These are phyloP conservation scores for Yamagishiella unicocca DNA, from an alignment of 139 green algal species.

Conservation along the genomic window DNA sequence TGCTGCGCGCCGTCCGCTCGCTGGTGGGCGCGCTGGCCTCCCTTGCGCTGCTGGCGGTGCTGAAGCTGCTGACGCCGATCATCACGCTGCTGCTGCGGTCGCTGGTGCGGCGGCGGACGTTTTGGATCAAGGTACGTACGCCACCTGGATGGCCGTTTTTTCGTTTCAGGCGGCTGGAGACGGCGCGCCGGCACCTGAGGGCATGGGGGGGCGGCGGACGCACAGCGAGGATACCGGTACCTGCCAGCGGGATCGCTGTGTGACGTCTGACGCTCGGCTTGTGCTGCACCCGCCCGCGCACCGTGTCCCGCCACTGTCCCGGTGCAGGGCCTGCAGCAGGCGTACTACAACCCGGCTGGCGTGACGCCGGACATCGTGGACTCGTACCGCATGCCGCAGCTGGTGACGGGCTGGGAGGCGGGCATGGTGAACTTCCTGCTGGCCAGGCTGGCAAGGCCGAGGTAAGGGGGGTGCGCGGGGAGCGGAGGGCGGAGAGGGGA, in stretches of 20 bases:
- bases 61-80: slow-evolving; percentile 57
- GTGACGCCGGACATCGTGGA: slow-evolving; percentile 71
- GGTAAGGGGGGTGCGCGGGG: too few species aligned
- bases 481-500: too few species aligned
- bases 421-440: slow-evolving; percentile 66
- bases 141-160: too few species aligned
- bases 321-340: slow-evolving; percentile 52
- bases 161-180: too few species aligned
- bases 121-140: slow-evolving; percentile 71
- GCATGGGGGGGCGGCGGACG: too few species aligned
- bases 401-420: slow-evolving; percentile 83
- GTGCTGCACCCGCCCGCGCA: not conserved
- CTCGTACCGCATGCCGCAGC: slow-evolving; percentile 79
- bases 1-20: slow-evolving; percentile 15
- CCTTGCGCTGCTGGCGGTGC: slow-evolving; percentile 17
- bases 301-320: too few species aligned
- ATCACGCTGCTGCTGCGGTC: slow-evolving; percentile 75
- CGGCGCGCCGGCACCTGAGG: too few species aligned
- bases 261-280: not conserved
- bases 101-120: slow-evolving; percentile 70
- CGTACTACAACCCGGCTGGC: slow-evolving; percentile 59
- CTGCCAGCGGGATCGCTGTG: too few species aligned
- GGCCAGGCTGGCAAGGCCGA: slow-evolving; percentile 49
- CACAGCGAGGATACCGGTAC: too few species aligned
- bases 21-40: slow-evolving; percentile 18